Conservation (phyloP, 73 alveolate species). For the Tetrahymena malaccensis region DNA sequence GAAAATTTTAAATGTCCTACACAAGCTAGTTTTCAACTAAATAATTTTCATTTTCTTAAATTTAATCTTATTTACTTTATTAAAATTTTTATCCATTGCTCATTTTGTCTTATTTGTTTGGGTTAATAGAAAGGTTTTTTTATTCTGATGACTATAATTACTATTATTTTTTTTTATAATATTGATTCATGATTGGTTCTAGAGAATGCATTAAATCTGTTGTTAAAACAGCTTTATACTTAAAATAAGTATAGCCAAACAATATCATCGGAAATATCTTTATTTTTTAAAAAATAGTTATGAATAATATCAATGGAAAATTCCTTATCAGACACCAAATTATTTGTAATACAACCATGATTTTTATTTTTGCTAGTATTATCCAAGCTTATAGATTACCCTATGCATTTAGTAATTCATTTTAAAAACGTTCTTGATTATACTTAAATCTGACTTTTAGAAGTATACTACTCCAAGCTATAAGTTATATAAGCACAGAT, state of each 20-base stretch:
- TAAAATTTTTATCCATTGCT: background rate
- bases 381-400: background rate
- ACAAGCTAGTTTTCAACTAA: background rate
- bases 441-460: background rate
- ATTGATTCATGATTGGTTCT: background rate
- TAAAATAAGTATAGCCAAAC: background rate
- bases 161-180: background rate
- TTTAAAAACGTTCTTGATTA: background rate
- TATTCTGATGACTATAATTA: background rate
- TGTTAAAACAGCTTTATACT: background rate
- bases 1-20: background rate
- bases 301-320: background rate
- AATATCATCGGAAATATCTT: background rate
- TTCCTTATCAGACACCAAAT: background rate
- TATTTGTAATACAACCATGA: background rate
- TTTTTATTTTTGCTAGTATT: background rate
- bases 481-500: background rate
- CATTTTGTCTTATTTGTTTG: background rate
- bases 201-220: background rate
- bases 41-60: background rate
- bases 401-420: background rate
- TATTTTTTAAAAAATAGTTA: background rate
- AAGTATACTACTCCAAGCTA: background rate
- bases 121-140: background rate
- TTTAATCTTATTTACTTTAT: background rate